Evolutionary conservation across 768 basidiomycete genomes (phyloP).

Genomic region (Boletus patriciae): DNA sequence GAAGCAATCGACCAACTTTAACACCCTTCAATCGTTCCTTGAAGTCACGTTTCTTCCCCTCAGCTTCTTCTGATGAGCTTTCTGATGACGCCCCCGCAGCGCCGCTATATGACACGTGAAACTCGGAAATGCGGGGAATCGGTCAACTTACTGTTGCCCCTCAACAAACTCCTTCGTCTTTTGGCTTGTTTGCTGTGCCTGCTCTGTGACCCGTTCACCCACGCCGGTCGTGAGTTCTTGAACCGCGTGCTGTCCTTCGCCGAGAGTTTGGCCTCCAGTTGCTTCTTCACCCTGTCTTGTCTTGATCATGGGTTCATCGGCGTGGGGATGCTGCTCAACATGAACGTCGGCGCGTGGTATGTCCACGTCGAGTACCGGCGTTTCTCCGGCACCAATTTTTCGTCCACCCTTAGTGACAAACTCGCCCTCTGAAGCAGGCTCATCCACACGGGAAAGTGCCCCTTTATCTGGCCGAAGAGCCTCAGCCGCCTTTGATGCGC

Average conservation of each 20-base stretch:
- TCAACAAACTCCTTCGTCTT: slow-evolving; percentile 2
- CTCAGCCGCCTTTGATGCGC: slow-evolving; percentile 68
- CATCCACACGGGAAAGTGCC: slow-evolving; percentile 61
- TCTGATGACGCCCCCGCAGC: slow-evolving; percentile 22
- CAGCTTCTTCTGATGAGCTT: slow-evolving; percentile 28
- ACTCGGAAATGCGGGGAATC: too few relatives aligned
- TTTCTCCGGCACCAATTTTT: slow-evolving; percentile 44
- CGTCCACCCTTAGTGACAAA: slow-evolving; percentile 53
- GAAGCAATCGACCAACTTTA: slow-evolving; percentile 23
- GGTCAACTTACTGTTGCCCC: slow-evolving; percentile 16
- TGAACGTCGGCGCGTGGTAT: slow-evolving; percentile 46
- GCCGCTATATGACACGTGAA: slow-evolving; percentile 14
- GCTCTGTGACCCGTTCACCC: slow-evolving; percentile 12
- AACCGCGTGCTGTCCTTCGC: slow-evolving; percentile 14
- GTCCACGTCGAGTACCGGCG: slow-evolving; percentile 47
- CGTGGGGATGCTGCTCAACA: slow-evolving; percentile 52
- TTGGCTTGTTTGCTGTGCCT: slow-evolving; percentile 3
- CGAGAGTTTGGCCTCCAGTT: slow-evolving; percentile 25
- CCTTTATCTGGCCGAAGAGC: slow-evolving; percentile 66
- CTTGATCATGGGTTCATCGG: slow-evolving; percentile 40
- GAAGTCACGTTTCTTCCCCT: slow-evolving; percentile 39
- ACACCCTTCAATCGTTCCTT: slow-evolving; percentile 33
- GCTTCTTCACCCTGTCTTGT: slow-evolving; percentile 36
- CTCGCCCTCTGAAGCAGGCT: slow-evolving; percentile 64
- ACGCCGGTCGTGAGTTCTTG: slow-evolving; percentile 6